Evolutionary conservation across 1,139 yeast genomes (phyloP).

Genomic region (Arxiozyma heterogenica): DNA sequence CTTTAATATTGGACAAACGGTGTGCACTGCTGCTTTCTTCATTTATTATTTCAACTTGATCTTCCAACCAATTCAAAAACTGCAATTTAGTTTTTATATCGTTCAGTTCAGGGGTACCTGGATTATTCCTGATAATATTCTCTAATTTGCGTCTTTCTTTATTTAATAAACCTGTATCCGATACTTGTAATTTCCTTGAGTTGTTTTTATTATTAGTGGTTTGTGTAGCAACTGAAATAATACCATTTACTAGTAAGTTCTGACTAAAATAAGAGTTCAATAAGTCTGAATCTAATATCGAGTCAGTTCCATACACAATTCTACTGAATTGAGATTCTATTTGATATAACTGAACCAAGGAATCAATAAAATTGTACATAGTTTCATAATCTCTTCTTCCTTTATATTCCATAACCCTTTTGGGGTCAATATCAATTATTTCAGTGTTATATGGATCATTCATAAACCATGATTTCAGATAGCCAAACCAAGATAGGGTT

Average conservation of each 20-base stretch:
- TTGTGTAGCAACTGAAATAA: slow-evolving; percentile 3
- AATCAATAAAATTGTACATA: slow-evolving; percentile 17
- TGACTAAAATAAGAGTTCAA: slow-evolving; percentile 4
- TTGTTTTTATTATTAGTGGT: slow-evolving; percentile 7
- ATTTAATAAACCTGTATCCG: neutral
- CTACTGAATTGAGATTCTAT: slow-evolving; percentile 1
- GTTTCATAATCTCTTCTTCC: slow-evolving; percentile 21
- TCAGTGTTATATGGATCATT: neutral
- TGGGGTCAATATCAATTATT: neutral
- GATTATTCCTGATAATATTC: slow-evolving; percentile 9
- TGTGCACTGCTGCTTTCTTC: neutral
- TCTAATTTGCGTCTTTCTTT: slow-evolving; percentile 10
- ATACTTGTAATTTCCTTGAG: slow-evolving; percentile 1
- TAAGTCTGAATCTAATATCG: slow-evolving; percentile 1
- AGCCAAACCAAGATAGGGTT: neutral
- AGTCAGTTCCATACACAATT: slow-evolving; percentile 5
- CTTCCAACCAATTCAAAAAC: slow-evolving; percentile 1
- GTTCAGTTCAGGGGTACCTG: neutral
- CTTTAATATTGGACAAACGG: neutral
- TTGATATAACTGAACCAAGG: slow-evolving; percentile 10
- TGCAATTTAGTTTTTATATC: neutral
- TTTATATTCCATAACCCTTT: slow-evolving; percentile 19
- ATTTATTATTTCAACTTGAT: neutral
- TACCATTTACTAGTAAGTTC: slow-evolving; percentile 1
- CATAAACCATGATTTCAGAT: neutral